Percentiles rank a stretch among this genome's conserved stretches.
Evolutionary conservation across 2,329 filamentous ascomycete genomes (phyloP).

Genomic region (Talaromyces sp.): DNA sequence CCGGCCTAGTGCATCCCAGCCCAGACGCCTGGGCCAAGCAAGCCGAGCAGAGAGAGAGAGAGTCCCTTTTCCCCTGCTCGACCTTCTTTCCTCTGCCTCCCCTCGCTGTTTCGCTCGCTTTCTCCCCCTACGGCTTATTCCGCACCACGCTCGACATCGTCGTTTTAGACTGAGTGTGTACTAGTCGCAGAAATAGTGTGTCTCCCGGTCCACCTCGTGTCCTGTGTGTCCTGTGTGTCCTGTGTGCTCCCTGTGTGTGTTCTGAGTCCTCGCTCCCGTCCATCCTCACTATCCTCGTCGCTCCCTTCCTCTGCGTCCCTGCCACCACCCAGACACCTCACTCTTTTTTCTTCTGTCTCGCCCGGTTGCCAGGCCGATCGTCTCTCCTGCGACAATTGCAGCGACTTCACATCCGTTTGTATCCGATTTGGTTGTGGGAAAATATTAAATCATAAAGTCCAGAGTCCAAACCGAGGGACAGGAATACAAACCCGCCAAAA

Average conservation of each 20-base stretch:
- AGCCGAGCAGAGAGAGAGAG: not conserved
- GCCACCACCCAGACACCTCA: slow-evolving; percentile 15
- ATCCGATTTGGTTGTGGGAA: not conserved
- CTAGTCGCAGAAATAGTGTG: slow-evolving; percentile 6
- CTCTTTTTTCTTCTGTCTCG: slow-evolving; percentile 15
- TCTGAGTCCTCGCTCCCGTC: slow-evolving; percentile 3
- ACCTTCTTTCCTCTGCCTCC: not conserved
- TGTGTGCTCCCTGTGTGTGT: not conserved
- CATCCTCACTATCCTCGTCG: slow-evolving; percentile 6
- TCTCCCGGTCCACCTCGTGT: slow-evolving; percentile 10
- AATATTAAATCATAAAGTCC: not conserved
- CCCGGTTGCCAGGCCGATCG: slow-evolving; percentile 6
- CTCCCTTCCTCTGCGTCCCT: slow-evolving; percentile 17
- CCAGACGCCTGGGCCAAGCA: not conserved
- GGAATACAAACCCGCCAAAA: not conserved
- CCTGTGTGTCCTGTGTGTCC: not conserved
- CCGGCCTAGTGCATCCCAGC: not conserved
- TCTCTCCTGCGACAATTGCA: slow-evolving; percentile 2
- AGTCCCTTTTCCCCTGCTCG: not conserved
- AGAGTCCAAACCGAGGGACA: not conserved
- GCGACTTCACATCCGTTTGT: not conserved
- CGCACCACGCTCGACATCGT: not conserved
- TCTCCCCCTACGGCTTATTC: slow-evolving; percentile 4
- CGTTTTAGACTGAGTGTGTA: slow-evolving; percentile 3
- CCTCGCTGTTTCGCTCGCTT: not conserved